phyloP scores from a whole-genome alignment of 306 rosid genomes.

The Trichosanthes truncata region DNA sequence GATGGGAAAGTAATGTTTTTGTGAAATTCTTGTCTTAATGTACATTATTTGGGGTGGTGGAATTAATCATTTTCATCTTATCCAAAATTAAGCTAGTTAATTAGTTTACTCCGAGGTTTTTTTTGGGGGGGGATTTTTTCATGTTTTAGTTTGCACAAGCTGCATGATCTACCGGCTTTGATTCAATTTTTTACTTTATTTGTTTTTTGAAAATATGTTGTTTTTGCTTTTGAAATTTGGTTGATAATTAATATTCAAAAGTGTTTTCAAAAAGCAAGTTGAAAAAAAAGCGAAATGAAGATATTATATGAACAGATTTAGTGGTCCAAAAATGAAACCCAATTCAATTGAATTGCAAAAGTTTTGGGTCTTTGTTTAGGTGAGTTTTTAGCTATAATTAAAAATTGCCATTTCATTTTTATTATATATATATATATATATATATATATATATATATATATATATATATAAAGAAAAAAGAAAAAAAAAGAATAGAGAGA shows the following conservation, averaged over 20 bases:
- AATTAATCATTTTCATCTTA: neutral
- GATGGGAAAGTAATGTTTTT: neutral
- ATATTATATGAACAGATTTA: neutral
- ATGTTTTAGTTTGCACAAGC: neutral
- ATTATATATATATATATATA: too few relatives aligned
- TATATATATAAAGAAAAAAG: too few relatives aligned
- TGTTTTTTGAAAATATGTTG: neutral
- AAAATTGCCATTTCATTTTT: neutral
- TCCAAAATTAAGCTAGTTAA: neutral
- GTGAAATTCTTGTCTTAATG: neutral
- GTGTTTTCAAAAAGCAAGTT: neutral
- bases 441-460: too few relatives aligned
- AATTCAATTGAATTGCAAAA: neutral
- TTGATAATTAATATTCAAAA: neutral
- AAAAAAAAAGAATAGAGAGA: neutral
- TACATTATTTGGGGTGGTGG: neutral
- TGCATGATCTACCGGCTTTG: neutral
- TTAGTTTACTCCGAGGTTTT: neutral
- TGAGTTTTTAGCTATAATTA: neutral
- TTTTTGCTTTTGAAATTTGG: neutral
- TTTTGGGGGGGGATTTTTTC: neutral
- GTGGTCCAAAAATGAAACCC: neutral
- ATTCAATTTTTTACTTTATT: neutral
- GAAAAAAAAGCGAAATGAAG: neutral
- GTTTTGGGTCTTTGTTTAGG: neutral